phyloP scores from a whole-genome alignment of 2,329 filamentous ascomycete species.

The Xylariaceae sp. region DNA sequence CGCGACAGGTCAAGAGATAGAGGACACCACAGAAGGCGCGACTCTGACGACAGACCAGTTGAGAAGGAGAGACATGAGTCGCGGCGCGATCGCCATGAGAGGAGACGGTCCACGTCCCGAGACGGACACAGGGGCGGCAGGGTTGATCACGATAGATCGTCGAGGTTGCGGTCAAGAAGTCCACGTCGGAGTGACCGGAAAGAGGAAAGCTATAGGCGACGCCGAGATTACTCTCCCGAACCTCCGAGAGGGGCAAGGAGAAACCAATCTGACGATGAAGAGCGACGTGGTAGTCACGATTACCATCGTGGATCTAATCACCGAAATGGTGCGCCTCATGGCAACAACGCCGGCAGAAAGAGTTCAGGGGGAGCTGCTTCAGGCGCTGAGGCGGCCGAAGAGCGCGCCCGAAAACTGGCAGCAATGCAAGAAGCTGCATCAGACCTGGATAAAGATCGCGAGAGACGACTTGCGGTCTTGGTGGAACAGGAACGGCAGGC shows the following conservation, averaged over 20 bases:
- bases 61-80: slow-evolving; percentile 25
- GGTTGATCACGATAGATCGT: slow-evolving; percentile 16
- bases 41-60: slow-evolving; percentile 39
- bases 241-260: slow-evolving; percentile 22
- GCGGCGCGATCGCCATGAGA: slow-evolving; percentile 20
- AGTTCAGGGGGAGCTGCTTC: slow-evolving; percentile 15
- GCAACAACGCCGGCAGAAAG: slow-evolving; percentile 18
- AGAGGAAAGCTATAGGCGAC: slow-evolving; percentile 32
- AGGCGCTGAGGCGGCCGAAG: slow-evolving; percentile 35
- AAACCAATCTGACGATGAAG: slow-evolving; percentile 23
- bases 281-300: slow-evolving; percentile 25
- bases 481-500: slow-evolving; percentile 60
- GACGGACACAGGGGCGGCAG: slow-evolving; percentile 17
- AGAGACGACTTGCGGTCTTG: slow-evolving; percentile 60
- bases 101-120: slow-evolving; percentile 21
- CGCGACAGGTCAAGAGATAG: slow-evolving; percentile 38
- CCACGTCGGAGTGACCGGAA: slow-evolving; percentile 29
- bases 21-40: slow-evolving; percentile 40
- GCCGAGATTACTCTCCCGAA: slow-evolving; percentile 28
- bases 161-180: slow-evolving; percentile 32
- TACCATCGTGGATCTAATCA: slow-evolving; percentile 20
- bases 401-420: slow-evolving; percentile 61
- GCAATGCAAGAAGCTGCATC: slow-evolving; percentile 68
- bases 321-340: slow-evolving; percentile 22
- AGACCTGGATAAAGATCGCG: slow-evolving; percentile 65